Evolutionary conservation across 306 rosid species (phyloP).

Genomic region (Fagus sylvatica): DNA sequence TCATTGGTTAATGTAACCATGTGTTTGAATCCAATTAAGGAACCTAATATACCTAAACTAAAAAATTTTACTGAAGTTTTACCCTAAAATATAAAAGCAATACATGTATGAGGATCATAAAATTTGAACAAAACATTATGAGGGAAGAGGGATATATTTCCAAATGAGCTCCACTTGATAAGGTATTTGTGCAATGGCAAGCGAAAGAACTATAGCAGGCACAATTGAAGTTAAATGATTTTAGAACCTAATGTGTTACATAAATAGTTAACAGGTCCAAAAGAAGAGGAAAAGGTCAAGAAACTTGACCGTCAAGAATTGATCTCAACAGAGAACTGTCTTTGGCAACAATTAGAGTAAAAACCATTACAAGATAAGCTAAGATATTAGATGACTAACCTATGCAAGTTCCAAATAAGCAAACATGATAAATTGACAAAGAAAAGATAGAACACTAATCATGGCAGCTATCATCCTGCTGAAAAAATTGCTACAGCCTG

Average conservation of each 20-base stretch:
- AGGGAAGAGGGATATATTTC: neutral
- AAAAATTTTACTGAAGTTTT: too few species aligned
- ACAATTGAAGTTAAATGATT: neutral
- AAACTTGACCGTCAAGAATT: neutral
- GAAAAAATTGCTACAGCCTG: constrained; percentile 4
- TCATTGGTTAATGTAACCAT: too few species aligned
- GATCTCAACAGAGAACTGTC: neutral
- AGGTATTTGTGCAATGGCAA: neutral
- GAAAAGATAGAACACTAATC: constrained; percentile 17
- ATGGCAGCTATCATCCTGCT: constrained; percentile 3
- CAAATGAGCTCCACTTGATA: neutral
- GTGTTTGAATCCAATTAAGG: too few species aligned
- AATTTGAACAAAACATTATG: neutral
- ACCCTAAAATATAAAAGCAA: neutral
- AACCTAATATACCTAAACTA: too few species aligned
- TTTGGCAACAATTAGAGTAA: neutral
- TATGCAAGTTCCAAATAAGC: constrained; percentile 24
- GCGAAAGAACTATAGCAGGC: neutral
- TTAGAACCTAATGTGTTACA: neutral
- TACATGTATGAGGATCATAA: neutral
- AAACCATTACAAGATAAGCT: constrained; percentile 14
- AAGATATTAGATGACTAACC: constrained; percentile 22
- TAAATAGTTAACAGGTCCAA: too few species aligned
- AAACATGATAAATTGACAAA: constrained; percentile 19
- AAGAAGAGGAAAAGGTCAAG: neutral